Base-by-base conservation (phyloP, 306 rosid species). In the Trifolium dubium region DNA sequence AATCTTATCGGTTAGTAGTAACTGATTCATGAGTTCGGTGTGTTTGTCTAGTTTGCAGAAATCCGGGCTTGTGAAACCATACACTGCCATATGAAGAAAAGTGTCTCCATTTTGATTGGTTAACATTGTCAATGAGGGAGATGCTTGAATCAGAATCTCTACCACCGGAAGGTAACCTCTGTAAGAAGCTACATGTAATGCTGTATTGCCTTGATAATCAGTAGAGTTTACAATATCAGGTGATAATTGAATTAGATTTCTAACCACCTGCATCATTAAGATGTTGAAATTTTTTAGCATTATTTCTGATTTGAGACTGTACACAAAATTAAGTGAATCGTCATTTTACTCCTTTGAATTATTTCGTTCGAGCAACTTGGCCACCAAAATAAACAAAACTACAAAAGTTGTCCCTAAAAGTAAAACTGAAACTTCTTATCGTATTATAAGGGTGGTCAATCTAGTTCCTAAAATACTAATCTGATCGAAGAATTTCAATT, bases 51-150 rank as follows among this genome's bases (percentile, higher is more conserved):
- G 41, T 82, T 88, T 86, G 69, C 85, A 78, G 70, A 94, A 94
- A 37, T 96, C 95, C 5, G 93, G 95, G 71, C 93, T 88, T 76
- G 86, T 80, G 85, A 92, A 94, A 80, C 99, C 99, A 75, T 89
- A 84, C 72, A 90, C 93, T 41, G 96, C 90, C 90, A 85, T 84
- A 75, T 90, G 99, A 66, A 92, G 93, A 83, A 92, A 86, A 40
- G 98, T 92, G 67, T 92, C 96, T 40, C 99, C 99, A 72, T 80
- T 76, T 72, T 85, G 67, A 87, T 94, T 94, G 78, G 82, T 73
- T 64, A 80, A 60, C 29, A 75, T 58, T 70, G 88, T 40, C 64
- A 88, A 76, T 0, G 83, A 81, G 10, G 96, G 89, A 64, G 89
- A 88, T 60, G 80, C 86, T 62, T 37, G 75, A 62, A 88, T 73